A percentile compares a stretch with the other conserved stretches of the same genome.
These are phyloP conservation scores for Epichloe scottii DNA, from an alignment of 2,329 filamentous ascomycete genomes.

Conservation along the genomic window DNA sequence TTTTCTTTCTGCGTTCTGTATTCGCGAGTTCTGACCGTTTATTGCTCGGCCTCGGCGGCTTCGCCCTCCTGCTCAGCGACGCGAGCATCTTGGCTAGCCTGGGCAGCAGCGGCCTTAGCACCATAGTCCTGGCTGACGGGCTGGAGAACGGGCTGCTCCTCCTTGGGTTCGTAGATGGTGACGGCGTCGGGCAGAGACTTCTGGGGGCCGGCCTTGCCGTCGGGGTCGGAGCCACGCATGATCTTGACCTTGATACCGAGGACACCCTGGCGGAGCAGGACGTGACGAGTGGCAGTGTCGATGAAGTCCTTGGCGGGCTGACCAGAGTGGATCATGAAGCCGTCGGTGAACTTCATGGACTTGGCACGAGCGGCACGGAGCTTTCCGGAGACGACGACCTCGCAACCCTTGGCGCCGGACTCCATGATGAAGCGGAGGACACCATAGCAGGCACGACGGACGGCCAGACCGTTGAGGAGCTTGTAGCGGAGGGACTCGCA, in stretches of 20 bases:
- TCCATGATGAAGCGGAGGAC: conserved; percentile 99
- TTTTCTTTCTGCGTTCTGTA: neutral
- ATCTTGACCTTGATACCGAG: conserved; percentile 99
- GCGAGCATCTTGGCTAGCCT: conserved; percentile 49
- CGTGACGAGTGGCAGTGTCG: conserved; percentile 95
- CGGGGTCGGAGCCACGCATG: conserved; percentile 98
- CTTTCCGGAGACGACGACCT: conserved; percentile 99
- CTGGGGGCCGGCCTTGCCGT: conserved; percentile 96
- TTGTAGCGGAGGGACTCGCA: conserved; percentile 99
- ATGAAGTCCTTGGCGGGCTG: conserved; percentile 99
- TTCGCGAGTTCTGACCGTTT: conserved; percentile 13
- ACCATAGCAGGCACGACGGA: conserved; percentile 98
- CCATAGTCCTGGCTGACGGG: conserved; percentile 98
- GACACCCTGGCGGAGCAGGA: conserved; percentile 98
- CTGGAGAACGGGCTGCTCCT: conserved; percentile 90
- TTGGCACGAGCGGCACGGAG: conserved; percentile 97
- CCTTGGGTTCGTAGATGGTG: conserved; percentile 99
- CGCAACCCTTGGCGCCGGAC: conserved; percentile 97
- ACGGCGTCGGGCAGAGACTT: conserved; percentile 97
- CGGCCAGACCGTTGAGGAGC: conserved; percentile 98
- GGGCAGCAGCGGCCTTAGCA: conserved; percentile 69
- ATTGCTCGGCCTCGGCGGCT: conserved; percentile 33
- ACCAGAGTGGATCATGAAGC: conserved; percentile 99
- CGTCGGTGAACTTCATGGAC: conserved; percentile 99
- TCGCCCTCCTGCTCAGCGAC: conserved; percentile 46